Conservation (phyloP, 2,329 filamentous ascomycete genomes). For the Fusarium duplospermum region DNA sequence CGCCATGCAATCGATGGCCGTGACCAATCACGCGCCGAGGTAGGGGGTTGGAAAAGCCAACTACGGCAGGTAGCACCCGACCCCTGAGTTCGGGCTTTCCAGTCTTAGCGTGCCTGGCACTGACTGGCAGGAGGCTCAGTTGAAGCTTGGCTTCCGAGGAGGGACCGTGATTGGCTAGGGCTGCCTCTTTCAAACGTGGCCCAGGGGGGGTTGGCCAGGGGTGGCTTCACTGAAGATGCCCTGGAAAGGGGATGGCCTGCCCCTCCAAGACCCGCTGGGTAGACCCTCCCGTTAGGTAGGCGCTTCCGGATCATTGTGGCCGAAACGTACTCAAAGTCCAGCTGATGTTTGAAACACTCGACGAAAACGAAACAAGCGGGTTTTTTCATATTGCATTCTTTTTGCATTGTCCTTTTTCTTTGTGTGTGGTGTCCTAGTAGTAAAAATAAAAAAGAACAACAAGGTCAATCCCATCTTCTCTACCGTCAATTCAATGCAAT, state of each 20-base stretch:
- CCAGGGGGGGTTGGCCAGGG: not conserved
- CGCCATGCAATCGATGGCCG: not conserved
- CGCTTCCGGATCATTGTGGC: constrained; percentile 15
- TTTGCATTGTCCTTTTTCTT: not conserved
- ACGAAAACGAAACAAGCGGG: constrained; percentile 16
- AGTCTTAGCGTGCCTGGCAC: constrained; percentile 21
- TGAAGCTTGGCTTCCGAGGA: not conserved
- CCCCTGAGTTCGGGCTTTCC: not conserved
- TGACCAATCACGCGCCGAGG: constrained; percentile 17
- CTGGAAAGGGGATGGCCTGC: not conserved
- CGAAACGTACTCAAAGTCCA: not conserved
- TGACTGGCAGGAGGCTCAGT: constrained; percentile 6
- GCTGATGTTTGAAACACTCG: constrained; percentile 16
- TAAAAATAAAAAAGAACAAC: not conserved
- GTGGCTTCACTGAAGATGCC: not conserved
- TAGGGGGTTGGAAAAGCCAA: constrained; percentile 4
- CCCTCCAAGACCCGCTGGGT: not conserved
- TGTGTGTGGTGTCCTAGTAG: not conserved
- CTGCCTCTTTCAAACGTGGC: not conserved
- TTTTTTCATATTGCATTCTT: not conserved
- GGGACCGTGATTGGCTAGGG: not conserved
- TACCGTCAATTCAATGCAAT: not conserved
- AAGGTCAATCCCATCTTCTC: not conserved
- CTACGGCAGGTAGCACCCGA: not conserved
- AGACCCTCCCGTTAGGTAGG: not conserved